These are phyloP conservation scores for Aspergillus uvarum DNA, from an alignment of 2,329 filamentous ascomycete genomes.

Conservation along the genomic window DNA sequence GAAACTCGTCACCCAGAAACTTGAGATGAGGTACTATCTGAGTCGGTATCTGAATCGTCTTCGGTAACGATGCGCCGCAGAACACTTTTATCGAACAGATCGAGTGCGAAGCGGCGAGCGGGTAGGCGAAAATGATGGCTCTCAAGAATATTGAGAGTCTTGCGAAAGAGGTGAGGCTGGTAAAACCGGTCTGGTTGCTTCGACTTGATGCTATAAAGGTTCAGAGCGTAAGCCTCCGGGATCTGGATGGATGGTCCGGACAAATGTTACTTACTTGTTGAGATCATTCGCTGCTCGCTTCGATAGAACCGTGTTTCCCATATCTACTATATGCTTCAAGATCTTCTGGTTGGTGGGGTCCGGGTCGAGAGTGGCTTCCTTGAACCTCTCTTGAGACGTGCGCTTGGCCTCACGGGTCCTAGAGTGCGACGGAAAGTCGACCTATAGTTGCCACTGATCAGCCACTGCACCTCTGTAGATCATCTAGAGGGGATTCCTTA, in stretches of 20 bases:
- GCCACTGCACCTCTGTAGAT: neutral
- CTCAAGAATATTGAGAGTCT: constrained; percentile 81
- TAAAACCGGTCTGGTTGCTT: constrained; percentile 74
- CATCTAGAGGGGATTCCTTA: constrained; percentile 39
- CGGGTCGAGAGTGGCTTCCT: constrained; percentile 59
- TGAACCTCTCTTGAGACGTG: constrained; percentile 46
- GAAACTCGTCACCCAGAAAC: constrained; percentile 17
- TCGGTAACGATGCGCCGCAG: constrained; percentile 80
- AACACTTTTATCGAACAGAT: constrained; percentile 89
- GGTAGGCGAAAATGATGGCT: constrained; percentile 85
- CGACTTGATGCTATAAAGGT: constrained; percentile 64
- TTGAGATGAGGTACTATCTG: constrained; percentile 32
- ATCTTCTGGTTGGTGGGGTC: constrained; percentile 71
- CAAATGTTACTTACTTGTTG: constrained; percentile 49
- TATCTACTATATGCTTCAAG: constrained; percentile 77
- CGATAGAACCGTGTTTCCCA: constrained; percentile 90
- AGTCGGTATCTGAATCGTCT: constrained; percentile 55
- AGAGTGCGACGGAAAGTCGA: constrained; percentile 40
- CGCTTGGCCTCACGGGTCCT: constrained; percentile 46
- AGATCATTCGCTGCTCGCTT: constrained; percentile 84
- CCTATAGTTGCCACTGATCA: constrained; percentile 20
- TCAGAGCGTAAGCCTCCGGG: constrained; percentile 7
- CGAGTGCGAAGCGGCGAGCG: constrained; percentile 85
- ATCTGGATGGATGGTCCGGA: neutral
- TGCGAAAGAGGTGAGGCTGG: constrained; percentile 75